Evolutionary conservation across 331 rosid genomes (phyloP), one percentile per base, ranked within the genome.

Genomic region (Telfairia occidentalis): DNA sequence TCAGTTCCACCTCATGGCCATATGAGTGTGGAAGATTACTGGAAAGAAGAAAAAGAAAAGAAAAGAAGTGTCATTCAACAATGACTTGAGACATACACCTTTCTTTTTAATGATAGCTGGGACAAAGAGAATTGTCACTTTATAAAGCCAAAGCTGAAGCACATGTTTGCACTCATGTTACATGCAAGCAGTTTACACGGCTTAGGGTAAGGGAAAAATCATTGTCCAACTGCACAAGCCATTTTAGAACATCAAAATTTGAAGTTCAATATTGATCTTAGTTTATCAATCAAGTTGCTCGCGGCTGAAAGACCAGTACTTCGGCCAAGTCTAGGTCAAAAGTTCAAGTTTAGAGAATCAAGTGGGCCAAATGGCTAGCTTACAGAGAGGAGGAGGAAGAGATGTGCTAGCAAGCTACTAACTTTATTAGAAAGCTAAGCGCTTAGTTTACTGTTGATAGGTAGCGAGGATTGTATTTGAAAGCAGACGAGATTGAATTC

Each of bases 111-210:
- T 66, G 21, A 21, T 66, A 13, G 29, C 3, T 23, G 13, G 43
- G 53, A 64, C 72, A 13, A 66, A 66, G 73, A 67, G 73, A 67
- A 42, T 67, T 67, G 73, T 67, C 23, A 42, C 73, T 67, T 67
- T 67, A 67, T 67, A 42, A 40, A 67, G 53, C 35, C 49, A 37
- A 35, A 35, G 24, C 3, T 37, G 52, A 5, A 66, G 52, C 73
- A 21, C 9, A 19, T 5, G 30, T 19, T n/a, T n/a, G 29, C 9
- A 37, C 30, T n/a, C n/a, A n/a, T n/a, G n/a, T n/a, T 29, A 65
- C 73, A 23, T 66, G 73, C 52, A 40, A 38, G 53, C 32, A 66
- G 19, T 37, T 60, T 65, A 65, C 21, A 4, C 19, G 9, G 5
- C 0, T 5, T 3, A 29, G 19, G 65, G 34, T 3, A 2, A 57